Base-by-base conservation (phyloP, 2,329 filamentous ascomycete species). In the Aspergillus luchuensis region DNA sequence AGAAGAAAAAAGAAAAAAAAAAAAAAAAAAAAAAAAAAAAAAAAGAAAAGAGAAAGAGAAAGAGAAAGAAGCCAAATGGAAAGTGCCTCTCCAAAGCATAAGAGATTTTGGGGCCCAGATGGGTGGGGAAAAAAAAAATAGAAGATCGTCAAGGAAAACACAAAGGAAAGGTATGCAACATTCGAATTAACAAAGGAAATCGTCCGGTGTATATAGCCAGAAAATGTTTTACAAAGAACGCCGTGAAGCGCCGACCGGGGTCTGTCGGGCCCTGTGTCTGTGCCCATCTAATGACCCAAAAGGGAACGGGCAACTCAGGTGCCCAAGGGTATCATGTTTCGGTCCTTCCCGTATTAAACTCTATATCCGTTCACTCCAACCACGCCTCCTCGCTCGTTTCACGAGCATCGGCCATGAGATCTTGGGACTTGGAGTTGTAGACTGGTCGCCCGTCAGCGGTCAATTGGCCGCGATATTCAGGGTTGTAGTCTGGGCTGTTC, bases 391-490 rank as follows among this genome's bases (percentile, higher is more conserved):
- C 71, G 45, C 72, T 72, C 41, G 73, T 59, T 28, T 76, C 74
- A n/a, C 71, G 70, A 38, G 68, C 67, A 38, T 75, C 70, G 1
- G 69, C 64, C 8, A 75, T 71, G 8, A 69, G 61, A 23, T 77
- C 74, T 41, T 77, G 74, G 10, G 76, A 60, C 56, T 74, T 75
- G 2, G 72, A 72, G 2, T 72, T 73, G 11, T 71, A 73, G 54
- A 80, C 74, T 0, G 79, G 79, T 33, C 74, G 76, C 11, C 78
- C 79, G 21, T 80, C 75, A 1, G 75, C 68, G 6, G 78, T 79
- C 8, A 80, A 69, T 39, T 76, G 74, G 3, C 79, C 79, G 30
- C 75, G 73, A 70, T 77, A 80, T 8, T 79, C 76, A 0, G 76
- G 76, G 59, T 80, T 75, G 63, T 76, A 80, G 61, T 78, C 77